phyloP scores from a whole-genome alignment of 2,329 filamentous ascomycete species.

The Venturia asperata region DNA sequence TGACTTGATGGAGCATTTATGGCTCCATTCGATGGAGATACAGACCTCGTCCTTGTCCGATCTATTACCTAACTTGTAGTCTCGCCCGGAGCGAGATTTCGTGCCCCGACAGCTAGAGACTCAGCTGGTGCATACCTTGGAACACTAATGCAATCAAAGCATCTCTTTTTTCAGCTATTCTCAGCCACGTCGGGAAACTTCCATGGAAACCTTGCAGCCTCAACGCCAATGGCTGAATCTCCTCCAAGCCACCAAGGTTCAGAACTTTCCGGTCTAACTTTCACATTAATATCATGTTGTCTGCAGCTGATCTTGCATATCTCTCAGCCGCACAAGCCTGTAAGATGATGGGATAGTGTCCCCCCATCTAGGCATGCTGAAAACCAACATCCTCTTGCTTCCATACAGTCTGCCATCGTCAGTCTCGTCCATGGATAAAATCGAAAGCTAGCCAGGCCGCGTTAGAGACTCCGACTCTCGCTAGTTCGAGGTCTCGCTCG shows the following conservation, averaged over 20 bases:
- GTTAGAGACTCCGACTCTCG: too few relatives aligned
- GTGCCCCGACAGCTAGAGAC: too few relatives aligned
- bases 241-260: not conserved
- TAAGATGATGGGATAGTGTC: not conserved
- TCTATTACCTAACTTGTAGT: too few relatives aligned
- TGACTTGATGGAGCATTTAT: too few relatives aligned
- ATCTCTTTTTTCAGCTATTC: too few relatives aligned
- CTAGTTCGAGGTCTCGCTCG: too few relatives aligned
- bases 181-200: too few relatives aligned
- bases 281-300: not conserved
- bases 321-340: not conserved
- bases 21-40: too few relatives aligned
- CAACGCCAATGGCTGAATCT: not conserved
- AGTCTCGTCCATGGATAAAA: not conserved
- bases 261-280: not conserved
- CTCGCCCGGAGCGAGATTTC: too few relatives aligned
- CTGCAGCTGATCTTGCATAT: not conserved
- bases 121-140: too few relatives aligned
- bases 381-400: not conserved
- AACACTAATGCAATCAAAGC: too few relatives aligned
- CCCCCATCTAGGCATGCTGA: not conserved
- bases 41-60: too few relatives aligned
- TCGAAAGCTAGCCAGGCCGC: not conserved
- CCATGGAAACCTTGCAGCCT: not conserved
- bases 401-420: not conserved